A percentile compares a stretch with the other conserved stretches of the same genome.
Conservation (phyloP, 345 rosid species). For the Corchorus capsularis region DNA sequence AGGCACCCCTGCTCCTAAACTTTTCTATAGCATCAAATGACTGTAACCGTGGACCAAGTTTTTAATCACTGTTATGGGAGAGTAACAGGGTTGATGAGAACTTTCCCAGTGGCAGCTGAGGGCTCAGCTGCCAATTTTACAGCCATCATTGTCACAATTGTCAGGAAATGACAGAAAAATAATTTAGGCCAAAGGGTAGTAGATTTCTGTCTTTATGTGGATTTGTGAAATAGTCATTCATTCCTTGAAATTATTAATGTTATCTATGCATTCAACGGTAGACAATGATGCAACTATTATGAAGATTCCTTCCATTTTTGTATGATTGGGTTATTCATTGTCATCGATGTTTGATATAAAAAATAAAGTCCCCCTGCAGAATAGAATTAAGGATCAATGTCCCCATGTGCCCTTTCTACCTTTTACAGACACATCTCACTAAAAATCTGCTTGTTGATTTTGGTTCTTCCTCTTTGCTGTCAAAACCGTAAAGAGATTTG, state of each 20-base stretch:
- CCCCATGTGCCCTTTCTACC: slow-evolving; percentile 8
- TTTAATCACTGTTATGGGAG: neutral
- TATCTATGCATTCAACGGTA: slow-evolving; percentile 11
- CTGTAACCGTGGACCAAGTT: no score
- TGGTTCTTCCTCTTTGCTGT: neutral
- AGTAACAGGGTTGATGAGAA: neutral
- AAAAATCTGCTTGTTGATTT: neutral
- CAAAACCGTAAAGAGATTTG: neutral
- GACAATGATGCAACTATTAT: slow-evolving; percentile 10
- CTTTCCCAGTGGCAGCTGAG: neutral
- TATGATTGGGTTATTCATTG: slow-evolving; percentile 21
- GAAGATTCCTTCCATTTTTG: slow-evolving; percentile 20
- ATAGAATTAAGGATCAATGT: neutral
- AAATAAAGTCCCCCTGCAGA: neutral
- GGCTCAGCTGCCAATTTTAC: neutral
- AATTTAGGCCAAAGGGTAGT: neutral
- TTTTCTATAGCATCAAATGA: no score
- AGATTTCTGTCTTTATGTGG: slow-evolving; percentile 17
- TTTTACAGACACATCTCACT: neutral
- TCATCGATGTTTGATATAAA: neutral
- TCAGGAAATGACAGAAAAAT: neutral
- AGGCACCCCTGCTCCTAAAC: no score
- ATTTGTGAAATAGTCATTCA: neutral
- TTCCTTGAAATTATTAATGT: slow-evolving; percentile 19
- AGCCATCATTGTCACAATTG: neutral